phyloP scores from a whole-genome alignment of 805 yeast genomes.

The Yamadazyma sp. region DNA sequence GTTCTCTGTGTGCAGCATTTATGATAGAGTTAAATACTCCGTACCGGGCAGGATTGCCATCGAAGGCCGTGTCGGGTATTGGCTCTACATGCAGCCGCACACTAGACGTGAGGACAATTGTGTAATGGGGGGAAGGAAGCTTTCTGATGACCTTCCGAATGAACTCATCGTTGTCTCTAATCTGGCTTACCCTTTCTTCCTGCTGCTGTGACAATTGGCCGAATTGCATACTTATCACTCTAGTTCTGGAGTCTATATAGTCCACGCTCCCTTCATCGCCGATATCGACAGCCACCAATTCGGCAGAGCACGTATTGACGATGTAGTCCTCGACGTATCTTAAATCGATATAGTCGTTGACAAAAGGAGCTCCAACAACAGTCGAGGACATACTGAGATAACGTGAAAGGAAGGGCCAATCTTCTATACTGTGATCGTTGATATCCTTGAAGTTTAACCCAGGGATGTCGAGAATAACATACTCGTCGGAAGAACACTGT shows the following conservation, averaged over 20 bases:
- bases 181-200: slow-evolving; percentile 15
- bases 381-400: slow-evolving; percentile 60
- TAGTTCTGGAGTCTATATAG: slow-evolving; percentile 61
- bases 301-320: slow-evolving; percentile 53
- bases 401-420: slow-evolving; percentile 50
- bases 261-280: slow-evolving; percentile 31
- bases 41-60: slow-evolving; percentile 30
- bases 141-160: slow-evolving; percentile 59
- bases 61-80: slow-evolving; percentile 27
- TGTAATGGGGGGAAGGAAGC: slow-evolving; percentile 70
- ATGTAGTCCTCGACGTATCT: slow-evolving; percentile 43
- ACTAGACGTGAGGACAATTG: slow-evolving; percentile 54
- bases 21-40: slow-evolving; percentile 59
- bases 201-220: slow-evolving; percentile 41
- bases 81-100: slow-evolving; percentile 28
- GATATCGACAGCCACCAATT: slow-evolving; percentile 44
- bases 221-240: slow-evolving; percentile 62
- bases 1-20: slow-evolving; percentile 47
- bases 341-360: slow-evolving; percentile 41
- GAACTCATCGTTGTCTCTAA: slow-evolving; percentile 45
- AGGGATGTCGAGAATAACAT: slow-evolving; percentile 39
- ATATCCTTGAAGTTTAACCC: slow-evolving; percentile 34
- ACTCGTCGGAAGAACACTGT: slow-evolving; percentile 39
- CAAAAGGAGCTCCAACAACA: slow-evolving; percentile 56
- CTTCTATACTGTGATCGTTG: slow-evolving; percentile 27